Evolutionary conservation across 2,329 filamentous ascomycete species (phyloP), one percentile per base, ranked within the genome.

Genomic region (Neofusicoccum sp.): DNA sequence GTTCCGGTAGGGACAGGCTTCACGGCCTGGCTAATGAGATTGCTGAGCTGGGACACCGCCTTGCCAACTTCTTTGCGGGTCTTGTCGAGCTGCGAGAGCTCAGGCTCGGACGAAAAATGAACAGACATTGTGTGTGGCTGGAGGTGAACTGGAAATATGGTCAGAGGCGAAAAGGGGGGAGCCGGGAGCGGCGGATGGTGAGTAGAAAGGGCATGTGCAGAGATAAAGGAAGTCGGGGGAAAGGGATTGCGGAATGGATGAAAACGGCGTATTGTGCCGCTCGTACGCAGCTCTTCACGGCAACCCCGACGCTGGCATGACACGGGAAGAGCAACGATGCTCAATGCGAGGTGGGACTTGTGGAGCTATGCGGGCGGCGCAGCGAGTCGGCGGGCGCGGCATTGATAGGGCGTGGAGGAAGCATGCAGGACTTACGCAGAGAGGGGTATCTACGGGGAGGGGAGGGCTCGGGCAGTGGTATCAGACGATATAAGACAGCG

Each of bases 1-100:
- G 78, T 80, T 20, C 76, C 69, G 36, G 69, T 63, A 6, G 73
- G 73, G 0, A 75, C 59, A 3, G 72, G 67, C 20, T 69, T 68
- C 5, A 63, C 40, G 14, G 69, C 68, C 3, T 72, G 71, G 20
- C 68, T 69, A 7, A 75, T 59, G 3, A 76, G 54, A 16, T 62
- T 63, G 4, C 68, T 68, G 24, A 70, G 58, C 26, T 67, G 11
- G 12, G 57, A 60, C n/a, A 60, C 45, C n/a, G 44, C 44, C 8
- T 49, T 43, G 33, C 20, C 20, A n/a, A 49, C 59, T 26, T 57
- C 49, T 36, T 26, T 47, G 31, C 38, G 41, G 11, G 49, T 57
- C 26, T 61, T 61, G 33, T 61, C 59, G 26, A 61, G 59, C 48
- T 56, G 48, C n/a, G 59, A 61, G n/a, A 61, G 40, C 33, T 51